Evolutionary conservation across 2,329 filamentous ascomycete genomes (phyloP), one percentile per base, ranked within the genome.

Genomic region (Rosellinia necatrix): DNA sequence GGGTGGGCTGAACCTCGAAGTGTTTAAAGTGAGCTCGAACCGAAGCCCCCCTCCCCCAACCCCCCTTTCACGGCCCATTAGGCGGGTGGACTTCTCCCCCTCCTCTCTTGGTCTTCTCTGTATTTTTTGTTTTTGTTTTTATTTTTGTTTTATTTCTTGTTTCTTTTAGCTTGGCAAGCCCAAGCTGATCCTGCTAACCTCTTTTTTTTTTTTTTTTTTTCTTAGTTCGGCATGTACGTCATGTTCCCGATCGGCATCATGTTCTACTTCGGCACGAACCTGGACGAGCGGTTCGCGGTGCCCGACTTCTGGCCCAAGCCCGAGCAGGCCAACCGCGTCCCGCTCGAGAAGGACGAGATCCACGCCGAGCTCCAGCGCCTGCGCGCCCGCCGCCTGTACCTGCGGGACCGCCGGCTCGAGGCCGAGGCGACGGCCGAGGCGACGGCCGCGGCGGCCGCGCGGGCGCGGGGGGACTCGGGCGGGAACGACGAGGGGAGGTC

Each of bases 241-340:
- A 88, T 97, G 83, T 99, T 99, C 77, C 94, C 94, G 15, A 97
- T 99, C 69, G 92, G 91, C 67, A 92, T 94, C 81, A 99, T 99
- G 94, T 97, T 96, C 82, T 99, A 99, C 80, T 99, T 97, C 75
- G 94, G 94, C 72, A 96, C 92, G 53, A 99, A 99, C 75, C 90
- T 99, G 71, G 94, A 99, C 76, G 83, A 88, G 64, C 88, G 91
- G 62, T 99, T 99, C 80, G 78, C 83, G 43, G 91, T 97, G 1
- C 87, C 89, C 19, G 90, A 89, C 55, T 99, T 99, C 81, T 99
- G 94, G 94, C 94, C 94, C 24, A 91, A 87, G 68, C 80, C 86
- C 4, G 87, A 89, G 61, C 81, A 92, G 71, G 88, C 88, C 58
- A 88, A 94, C 75, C 84, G 82, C 68, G 83, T 94, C 41, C 91